phyloP scores from a whole-genome alignment of 1,284 basidiomycete genomes.

The Phellopilus nigrolimitatus region DNA sequence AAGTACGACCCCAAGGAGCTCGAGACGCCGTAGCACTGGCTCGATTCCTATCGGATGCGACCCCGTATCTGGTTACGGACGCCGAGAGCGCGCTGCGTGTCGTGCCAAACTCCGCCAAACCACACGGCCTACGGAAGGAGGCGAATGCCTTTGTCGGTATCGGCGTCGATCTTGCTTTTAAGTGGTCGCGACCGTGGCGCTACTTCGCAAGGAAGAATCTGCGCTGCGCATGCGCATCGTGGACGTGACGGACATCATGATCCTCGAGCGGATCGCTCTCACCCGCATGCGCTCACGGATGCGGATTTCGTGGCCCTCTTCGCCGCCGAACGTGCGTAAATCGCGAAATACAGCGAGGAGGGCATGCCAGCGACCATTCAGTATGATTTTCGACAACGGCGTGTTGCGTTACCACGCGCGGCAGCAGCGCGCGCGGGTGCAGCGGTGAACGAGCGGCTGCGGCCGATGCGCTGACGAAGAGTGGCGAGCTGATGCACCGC shows the following conservation, averaged over 20 bases:
- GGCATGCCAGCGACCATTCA: slow-evolving; percentile 31
- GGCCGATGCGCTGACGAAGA: slow-evolving; percentile 46
- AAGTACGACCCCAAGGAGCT: slow-evolving; percentile 64
- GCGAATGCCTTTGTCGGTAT: slow-evolving; percentile 70
- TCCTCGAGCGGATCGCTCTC: slow-evolving; percentile 60
- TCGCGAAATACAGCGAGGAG: slow-evolving; percentile 63
- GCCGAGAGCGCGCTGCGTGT: slow-evolving; percentile 48
- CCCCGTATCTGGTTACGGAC: slow-evolving; percentile 42
- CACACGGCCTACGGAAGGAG: slow-evolving; percentile 63
- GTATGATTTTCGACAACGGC: slow-evolving; percentile 69
- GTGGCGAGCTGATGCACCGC: slow-evolving; percentile 50
- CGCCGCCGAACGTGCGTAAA: slow-evolving; percentile 57
- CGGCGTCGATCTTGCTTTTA: slow-evolving; percentile 73
- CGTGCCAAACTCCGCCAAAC: slow-evolving; percentile 51
- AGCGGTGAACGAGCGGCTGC: slow-evolving; percentile 45
- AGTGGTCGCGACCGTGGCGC: slow-evolving; percentile 70
- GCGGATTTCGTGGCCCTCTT: slow-evolving; percentile 67
- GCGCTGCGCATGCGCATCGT: slow-evolving; percentile 72
- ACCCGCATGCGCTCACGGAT: slow-evolving; percentile 73
- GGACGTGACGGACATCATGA: slow-evolving; percentile 81
- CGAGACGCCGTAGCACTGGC: slow-evolving; percentile 60
- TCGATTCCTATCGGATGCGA: slow-evolving; percentile 63
- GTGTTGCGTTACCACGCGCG: slow-evolving; percentile 56
- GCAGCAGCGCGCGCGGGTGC: slow-evolving; percentile 53
- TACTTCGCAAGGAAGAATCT: slow-evolving; percentile 60